A percentile compares a stretch with the other conserved stretches of the same genome.
These are phyloP conservation scores for Paecilomyces sp. DNA, from an alignment of 2,329 filamentous ascomycete genomes.

Conservation along the genomic window DNA sequence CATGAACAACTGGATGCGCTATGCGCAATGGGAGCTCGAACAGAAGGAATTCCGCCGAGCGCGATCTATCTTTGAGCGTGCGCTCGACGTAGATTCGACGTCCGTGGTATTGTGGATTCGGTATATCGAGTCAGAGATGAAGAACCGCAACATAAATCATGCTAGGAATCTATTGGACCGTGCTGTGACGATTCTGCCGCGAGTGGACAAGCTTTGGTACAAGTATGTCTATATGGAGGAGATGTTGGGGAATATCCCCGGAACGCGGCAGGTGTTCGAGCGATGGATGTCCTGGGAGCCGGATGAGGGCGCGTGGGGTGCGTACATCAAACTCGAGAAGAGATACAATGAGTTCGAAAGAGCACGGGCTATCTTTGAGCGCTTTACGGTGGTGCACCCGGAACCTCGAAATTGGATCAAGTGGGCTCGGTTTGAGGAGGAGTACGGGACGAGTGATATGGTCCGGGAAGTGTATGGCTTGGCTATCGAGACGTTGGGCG, in stretches of 20 bases:
- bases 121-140: slow-evolving; percentile 96
- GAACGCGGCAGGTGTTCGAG: slow-evolving; percentile 90
- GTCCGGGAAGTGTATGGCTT: slow-evolving; percentile 87
- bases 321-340: slow-evolving; percentile 97
- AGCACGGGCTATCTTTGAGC: slow-evolving; percentile 80
- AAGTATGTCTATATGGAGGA: slow-evolving; percentile 99
- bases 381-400: slow-evolving; percentile 87
- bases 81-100: slow-evolving; percentile 84
- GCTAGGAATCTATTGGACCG: slow-evolving; percentile 89
- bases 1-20: slow-evolving; percentile 98
- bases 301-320: slow-evolving; percentile 88
- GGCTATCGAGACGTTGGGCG: slow-evolving; percentile 81
- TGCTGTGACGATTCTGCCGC: slow-evolving; percentile 83
- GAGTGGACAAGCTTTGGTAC: slow-evolving; percentile 97
- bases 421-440: slow-evolving; percentile 96
- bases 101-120: slow-evolving; percentile 82
- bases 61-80: slow-evolving; percentile 87
- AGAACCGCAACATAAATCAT: slow-evolving; percentile 91
- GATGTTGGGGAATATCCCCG: slow-evolving; percentile 88
- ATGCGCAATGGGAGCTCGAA: slow-evolving; percentile 94
- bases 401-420: slow-evolving; percentile 98
- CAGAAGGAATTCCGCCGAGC: slow-evolving; percentile 95
- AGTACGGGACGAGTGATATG: slow-evolving; percentile 82
- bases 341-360: slow-evolving; percentile 86
- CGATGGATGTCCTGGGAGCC: slow-evolving; percentile 98